Evolutionary conservation across 129 eudicot genomes (phyloP).

Genomic region (Scalesia atractyloides): DNA sequence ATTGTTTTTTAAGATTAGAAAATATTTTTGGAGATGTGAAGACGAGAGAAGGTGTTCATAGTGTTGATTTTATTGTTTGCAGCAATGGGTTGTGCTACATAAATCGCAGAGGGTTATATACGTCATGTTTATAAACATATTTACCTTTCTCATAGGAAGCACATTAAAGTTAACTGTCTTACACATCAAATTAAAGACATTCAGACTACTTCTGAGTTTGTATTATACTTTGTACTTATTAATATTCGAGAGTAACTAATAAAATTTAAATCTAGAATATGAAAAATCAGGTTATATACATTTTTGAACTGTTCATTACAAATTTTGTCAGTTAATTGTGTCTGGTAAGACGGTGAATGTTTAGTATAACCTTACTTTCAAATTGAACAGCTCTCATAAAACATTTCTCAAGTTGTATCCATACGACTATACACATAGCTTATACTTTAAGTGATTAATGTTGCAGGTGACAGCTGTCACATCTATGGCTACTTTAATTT

Average conservation of each 20-base stretch:
- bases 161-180: too few species aligned
- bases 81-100: too few species aligned
- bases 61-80: too few species aligned
- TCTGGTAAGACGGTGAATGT: background rate
- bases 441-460: background rate
- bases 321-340: too few species aligned
- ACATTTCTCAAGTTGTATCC: background rate
- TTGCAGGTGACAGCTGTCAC: constrained; percentile 28
- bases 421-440: constrained; percentile 3
- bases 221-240: background rate
- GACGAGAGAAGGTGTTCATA: background rate
- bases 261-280: too few species aligned
- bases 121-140: too few species aligned
- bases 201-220: background rate
- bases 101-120: too few species aligned
- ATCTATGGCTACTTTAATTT: constrained; percentile 63
- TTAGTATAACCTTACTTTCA: background rate
- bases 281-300: too few species aligned
- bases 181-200: too few species aligned
- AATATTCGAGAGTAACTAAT: background rate
- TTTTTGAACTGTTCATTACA: too few species aligned
- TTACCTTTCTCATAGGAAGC: too few species aligned
- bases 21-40: background rate
- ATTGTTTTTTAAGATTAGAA: too few species aligned
- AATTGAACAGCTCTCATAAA: background rate